These are phyloP conservation scores for Sporothrix dimorphospora DNA, from an alignment of 2,329 filamentous ascomycete genomes.

Conservation along the genomic window DNA sequence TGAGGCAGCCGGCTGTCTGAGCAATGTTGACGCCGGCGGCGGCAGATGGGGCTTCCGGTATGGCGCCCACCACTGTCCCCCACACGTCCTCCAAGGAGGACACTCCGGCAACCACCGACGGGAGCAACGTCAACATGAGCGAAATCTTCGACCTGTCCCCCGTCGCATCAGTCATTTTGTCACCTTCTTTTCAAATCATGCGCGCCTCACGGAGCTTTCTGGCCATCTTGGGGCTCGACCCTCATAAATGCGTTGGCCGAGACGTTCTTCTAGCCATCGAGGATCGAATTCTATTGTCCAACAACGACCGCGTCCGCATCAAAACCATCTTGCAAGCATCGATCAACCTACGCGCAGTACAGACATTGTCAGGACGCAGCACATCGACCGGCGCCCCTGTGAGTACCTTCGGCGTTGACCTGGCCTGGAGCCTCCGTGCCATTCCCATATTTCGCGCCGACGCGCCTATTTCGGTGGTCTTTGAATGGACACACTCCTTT, in stretches of 20 bases:
- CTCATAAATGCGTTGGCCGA: slow-evolving; percentile 38
- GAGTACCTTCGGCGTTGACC: not conserved
- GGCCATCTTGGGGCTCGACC: slow-evolving; percentile 37
- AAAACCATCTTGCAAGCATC: slow-evolving; percentile 39
- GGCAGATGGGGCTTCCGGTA: not conserved
- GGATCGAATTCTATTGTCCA: slow-evolving; percentile 36
- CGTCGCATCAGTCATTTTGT: slow-evolving; percentile 40
- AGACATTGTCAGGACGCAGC: slow-evolving; percentile 33
- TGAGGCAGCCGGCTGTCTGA: not conserved
- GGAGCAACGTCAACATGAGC: slow-evolving; percentile 32
- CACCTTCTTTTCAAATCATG: slow-evolving; percentile 39
- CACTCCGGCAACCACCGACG: not conserved
- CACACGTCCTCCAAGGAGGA: not conserved
- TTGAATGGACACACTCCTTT: slow-evolving; percentile 39
- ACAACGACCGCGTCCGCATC: slow-evolving; percentile 38
- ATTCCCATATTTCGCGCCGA: slow-evolving; percentile 40
- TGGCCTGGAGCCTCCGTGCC: slow-evolving; percentile 41
- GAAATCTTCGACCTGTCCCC: slow-evolving; percentile 41
- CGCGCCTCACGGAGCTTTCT: slow-evolving; percentile 40
- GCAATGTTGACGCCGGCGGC: not conserved
- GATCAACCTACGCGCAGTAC: slow-evolving; percentile 37
- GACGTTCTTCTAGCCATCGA: slow-evolving; percentile 39
- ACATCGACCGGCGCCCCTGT: slow-evolving; percentile 31
- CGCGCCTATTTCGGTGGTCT: slow-evolving; percentile 39
- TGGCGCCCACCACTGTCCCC: not conserved